Base-by-base conservation (phyloP, 345 rosid species). In the Rubroshorea leprosula region DNA sequence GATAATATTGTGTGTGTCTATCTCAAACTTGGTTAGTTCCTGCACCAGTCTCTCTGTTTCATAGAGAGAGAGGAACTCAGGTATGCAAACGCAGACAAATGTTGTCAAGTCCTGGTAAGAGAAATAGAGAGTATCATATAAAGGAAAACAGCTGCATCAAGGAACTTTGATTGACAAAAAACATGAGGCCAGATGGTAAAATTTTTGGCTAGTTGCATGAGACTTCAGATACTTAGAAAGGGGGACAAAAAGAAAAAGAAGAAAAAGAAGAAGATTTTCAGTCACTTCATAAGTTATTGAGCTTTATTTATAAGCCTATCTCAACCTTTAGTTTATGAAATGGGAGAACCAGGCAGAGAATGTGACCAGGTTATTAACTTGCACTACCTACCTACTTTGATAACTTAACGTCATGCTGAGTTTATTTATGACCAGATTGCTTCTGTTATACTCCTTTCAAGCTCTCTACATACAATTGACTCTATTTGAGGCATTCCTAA, bases 11-110 rank as follows among this genome's bases (percentile, higher is more conserved):
- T 87, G 99, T 3, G 99, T 82, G 64, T 90, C 97, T 6, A 94
- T 94, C 82, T 94, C 99, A 53, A 94, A 90, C 73, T 90, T 94
- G 63, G 99, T 76, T 64, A 94, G 96, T 74, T 94, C 99, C 79
- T 94, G 97, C 60, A 94, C 97, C 64, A 94, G 68, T 75, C 99
- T 87, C 74, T 94, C 97, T 18, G 96, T 94, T 83, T 94, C 99
- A 53, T 90, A 90, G 20, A 90, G 95, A 66, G 97, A 94, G 57
- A 94, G 87, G 77, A 94, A 94, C 80, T 94, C 99, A 2, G 97
- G 99, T 61, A 94, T 90, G 85, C 99, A 94, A 57, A 94, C 96
- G 57, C 99, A 94, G 61, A 90, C 73, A 41, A 94, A 94, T 13
- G 97, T 94, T 51, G 99, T 94, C 86, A 94, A 57, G 70, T 94